Evolutionary conservation across 306 rosid species (phyloP).

Genomic region (Ziziphus jujuba): DNA sequence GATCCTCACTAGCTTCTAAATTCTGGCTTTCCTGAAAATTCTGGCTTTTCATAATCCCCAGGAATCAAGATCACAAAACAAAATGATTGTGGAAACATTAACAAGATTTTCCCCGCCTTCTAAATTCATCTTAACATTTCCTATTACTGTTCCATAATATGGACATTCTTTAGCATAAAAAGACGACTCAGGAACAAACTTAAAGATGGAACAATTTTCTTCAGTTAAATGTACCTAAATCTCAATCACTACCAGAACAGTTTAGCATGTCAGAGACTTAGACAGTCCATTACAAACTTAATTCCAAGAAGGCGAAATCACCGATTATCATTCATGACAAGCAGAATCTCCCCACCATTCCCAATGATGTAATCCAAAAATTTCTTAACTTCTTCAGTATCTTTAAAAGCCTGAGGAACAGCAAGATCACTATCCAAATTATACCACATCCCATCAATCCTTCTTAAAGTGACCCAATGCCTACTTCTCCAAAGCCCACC

Average conservation of each 20-base stretch:
- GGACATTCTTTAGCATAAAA: background rate
- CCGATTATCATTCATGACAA: slow-evolving; percentile 60
- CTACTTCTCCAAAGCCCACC: slow-evolving; percentile 81
- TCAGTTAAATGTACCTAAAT: slow-evolving; percentile 14
- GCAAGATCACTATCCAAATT: slow-evolving; percentile 86
- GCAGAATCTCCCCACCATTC: slow-evolving; percentile 73
- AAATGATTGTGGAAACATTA: background rate
- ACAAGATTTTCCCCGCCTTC: background rate
- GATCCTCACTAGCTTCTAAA: too few relatives aligned
- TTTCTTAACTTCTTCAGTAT: slow-evolving; percentile 42
- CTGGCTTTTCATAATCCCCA: background rate
- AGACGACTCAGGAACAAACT: background rate
- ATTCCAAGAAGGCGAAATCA: slow-evolving; percentile 30
- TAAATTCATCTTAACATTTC: background rate
- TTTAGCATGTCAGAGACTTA: slow-evolving; percentile 1
- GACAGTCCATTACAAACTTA: background rate
- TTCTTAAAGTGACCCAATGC: slow-evolving; percentile 84
- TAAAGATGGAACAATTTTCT: too few relatives aligned
- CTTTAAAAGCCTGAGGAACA: slow-evolving; percentile 57
- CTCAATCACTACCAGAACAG: slow-evolving; percentile 22
- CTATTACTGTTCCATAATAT: slow-evolving; percentile 2
- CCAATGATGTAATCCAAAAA: slow-evolving; percentile 61
- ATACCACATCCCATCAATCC: slow-evolving; percentile 64
- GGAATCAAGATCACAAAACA: slow-evolving; percentile 1
- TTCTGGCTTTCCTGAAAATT: background rate